phyloP scores from a whole-genome alignment of 75 land plant species.

The Chamaecyparis obtusa region DNA sequence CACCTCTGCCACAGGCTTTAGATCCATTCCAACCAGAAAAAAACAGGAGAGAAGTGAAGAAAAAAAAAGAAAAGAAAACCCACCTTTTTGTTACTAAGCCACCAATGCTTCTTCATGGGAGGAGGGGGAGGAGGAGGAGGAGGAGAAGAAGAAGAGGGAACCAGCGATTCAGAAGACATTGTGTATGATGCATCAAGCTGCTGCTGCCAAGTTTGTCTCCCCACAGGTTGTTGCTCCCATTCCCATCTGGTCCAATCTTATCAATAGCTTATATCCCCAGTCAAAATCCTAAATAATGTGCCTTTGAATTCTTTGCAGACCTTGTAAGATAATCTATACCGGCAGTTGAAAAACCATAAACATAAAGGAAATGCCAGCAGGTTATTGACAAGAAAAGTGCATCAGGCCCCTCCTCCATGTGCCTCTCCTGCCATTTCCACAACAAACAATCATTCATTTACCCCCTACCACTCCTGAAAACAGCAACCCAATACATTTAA shows the following conservation, averaged over 20 bases:
- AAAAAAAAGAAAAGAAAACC: neutral
- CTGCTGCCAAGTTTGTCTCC: neutral
- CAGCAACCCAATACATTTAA: neutral
- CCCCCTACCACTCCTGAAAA: neutral
- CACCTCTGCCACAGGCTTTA: neutral
- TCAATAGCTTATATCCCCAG: neutral
- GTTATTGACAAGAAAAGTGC: neutral
- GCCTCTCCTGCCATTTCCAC: conserved; percentile 6
- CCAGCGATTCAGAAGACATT: neutral
- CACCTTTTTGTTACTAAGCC: conserved; percentile 59
- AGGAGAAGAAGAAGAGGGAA: neutral
- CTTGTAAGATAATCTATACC: neutral
- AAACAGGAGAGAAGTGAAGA: neutral
- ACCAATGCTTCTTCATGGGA: conserved; percentile 52
- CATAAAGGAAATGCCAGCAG: conserved; percentile 4
- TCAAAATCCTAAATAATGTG: neutral
- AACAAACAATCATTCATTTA: neutral
- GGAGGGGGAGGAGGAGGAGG: neutral
- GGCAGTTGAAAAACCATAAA: neutral
- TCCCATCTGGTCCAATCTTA: neutral
- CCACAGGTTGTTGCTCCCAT: neutral
- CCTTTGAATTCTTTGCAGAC: neutral
- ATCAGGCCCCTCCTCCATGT: conserved; percentile 14
- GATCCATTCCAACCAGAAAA: too few species aligned
- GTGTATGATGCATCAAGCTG: neutral